Percentiles rank a stretch among this genome's conserved stretches.
phyloP scores from a whole-genome alignment of 2,329 filamentous ascomycete species.

The Xylariaceae sp. region DNA sequence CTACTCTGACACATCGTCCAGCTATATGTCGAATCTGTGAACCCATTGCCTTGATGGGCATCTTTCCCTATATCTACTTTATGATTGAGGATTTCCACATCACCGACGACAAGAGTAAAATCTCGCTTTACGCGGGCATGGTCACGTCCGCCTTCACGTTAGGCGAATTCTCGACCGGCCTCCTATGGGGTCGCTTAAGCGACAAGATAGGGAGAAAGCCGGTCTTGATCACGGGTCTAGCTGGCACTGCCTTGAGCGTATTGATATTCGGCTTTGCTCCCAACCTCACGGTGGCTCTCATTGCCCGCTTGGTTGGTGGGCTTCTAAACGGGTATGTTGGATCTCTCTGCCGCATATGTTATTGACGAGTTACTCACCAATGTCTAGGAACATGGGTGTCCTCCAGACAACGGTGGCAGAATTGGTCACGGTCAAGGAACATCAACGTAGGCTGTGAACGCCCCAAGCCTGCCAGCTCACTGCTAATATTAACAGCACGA shows the following conservation, averaged over 20 bases:
- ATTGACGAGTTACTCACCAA: slow-evolving; percentile 16
- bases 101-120: slow-evolving; percentile 67
- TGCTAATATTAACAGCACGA: slow-evolving; percentile 53
- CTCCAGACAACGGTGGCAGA: slow-evolving; percentile 93
- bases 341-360: slow-evolving; percentile 12
- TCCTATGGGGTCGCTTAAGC: slow-evolving; percentile 89
- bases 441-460: slow-evolving; percentile 71
- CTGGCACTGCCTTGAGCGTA: slow-evolving; percentile 88
- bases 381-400: slow-evolving; percentile 79
- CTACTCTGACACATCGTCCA: slow-evolving; percentile 28
- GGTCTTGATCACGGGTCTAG: slow-evolving; percentile 79
- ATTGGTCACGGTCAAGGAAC: slow-evolving; percentile 84
- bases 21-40: slow-evolving; percentile 94
- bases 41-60: slow-evolving; percentile 98
- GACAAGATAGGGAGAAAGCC: slow-evolving; percentile 90
- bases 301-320: slow-evolving; percentile 83
- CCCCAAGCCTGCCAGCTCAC: slow-evolving; percentile 19
- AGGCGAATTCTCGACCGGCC: slow-evolving; percentile 85
- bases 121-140: slow-evolving; percentile 89
- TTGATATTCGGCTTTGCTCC: slow-evolving; percentile 85
- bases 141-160: slow-evolving; percentile 95
- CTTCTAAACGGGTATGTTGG: slow-evolving; percentile 78
- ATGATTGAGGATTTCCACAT: slow-evolving; percentile 93
- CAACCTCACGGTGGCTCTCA: slow-evolving; percentile 71
- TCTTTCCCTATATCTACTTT: slow-evolving; percentile 96